Conservation (phyloP, 225 moss, liverwort and hornwort genomes). For the Marchantia paleacea region DNA sequence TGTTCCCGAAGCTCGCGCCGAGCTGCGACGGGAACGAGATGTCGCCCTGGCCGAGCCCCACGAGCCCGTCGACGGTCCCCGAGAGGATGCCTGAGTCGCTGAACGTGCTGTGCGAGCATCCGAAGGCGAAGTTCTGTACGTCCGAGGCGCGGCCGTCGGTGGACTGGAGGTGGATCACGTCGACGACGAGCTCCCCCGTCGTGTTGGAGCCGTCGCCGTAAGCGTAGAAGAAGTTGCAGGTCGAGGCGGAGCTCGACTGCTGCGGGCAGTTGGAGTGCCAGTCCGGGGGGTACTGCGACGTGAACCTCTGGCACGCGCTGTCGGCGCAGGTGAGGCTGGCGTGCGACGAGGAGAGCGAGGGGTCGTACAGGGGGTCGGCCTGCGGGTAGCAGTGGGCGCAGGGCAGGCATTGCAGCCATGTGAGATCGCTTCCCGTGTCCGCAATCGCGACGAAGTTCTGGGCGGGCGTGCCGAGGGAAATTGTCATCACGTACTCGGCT, state of each 20-base stretch:
- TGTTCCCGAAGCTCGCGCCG: slow-evolving; percentile 13
- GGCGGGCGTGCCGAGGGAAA: not conserved
- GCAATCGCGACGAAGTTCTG: not conserved
- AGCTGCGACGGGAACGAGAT: slow-evolving; percentile 39
- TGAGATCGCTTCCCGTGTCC: not conserved
- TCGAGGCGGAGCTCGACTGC: not conserved
- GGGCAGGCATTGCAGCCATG: not conserved
- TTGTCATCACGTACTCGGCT: not conserved
- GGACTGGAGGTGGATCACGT: slow-evolving; percentile 18
- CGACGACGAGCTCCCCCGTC: slow-evolving; percentile 13
- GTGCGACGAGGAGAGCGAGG: not conserved
- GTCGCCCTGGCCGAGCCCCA: slow-evolving; percentile 31
- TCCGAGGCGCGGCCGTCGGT: not conserved
- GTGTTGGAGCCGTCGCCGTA: slow-evolving; percentile 32
- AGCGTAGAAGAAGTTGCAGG: slow-evolving; percentile 22
- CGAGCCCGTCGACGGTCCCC: slow-evolving; percentile 21
- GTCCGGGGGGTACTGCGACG: not conserved
- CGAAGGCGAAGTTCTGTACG: slow-evolving; percentile 31
- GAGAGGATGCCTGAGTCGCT: slow-evolving; percentile 1
- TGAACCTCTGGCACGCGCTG: not conserved
- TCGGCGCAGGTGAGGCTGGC: not conserved
- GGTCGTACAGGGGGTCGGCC: not conserved
- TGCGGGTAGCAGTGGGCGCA: not conserved
- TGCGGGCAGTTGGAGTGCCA: not conserved
- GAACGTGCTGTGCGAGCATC: slow-evolving; percentile 25